Evolutionary conservation across 2,329 filamentous ascomycete genomes (phyloP).

Genomic region (Penicillium sp.): DNA sequence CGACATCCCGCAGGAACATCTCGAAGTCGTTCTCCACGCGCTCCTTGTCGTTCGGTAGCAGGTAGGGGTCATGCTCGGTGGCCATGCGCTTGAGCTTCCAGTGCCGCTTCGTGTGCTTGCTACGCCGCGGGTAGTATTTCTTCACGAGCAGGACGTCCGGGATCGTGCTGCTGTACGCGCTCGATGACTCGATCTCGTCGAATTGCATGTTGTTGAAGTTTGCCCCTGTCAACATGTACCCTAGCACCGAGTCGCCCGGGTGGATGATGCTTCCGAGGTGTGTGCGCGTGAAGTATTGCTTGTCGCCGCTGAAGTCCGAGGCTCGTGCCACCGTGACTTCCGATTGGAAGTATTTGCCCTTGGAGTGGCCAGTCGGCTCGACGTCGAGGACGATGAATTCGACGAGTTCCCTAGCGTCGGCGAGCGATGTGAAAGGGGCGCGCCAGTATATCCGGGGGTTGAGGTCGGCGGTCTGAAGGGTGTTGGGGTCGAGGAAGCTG

Average conservation of each 20-base stretch:
- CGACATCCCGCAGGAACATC: constrained; percentile 94
- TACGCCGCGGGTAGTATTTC: constrained; percentile 89
- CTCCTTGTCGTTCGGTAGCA: constrained; percentile 69
- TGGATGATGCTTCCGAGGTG: constrained; percentile 86
- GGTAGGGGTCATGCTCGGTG: constrained; percentile 77
- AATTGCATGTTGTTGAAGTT: constrained; percentile 92
- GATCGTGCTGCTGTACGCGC: constrained; percentile 75
- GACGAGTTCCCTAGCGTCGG: constrained; percentile 81
- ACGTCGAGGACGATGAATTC: constrained; percentile 97
- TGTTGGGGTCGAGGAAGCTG: constrained; percentile 87
- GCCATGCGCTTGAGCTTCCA: constrained; percentile 96
- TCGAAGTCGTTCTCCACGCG: constrained; percentile 93
- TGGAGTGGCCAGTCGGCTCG: constrained; percentile 74
- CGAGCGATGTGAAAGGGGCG: constrained; percentile 79
- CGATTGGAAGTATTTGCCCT: constrained; percentile 81
- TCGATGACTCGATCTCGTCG: constrained; percentile 79
- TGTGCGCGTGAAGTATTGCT: constrained; percentile 86
- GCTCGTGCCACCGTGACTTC: constrained; percentile 89
- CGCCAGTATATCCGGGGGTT: constrained; percentile 87
- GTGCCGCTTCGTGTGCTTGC: constrained; percentile 81
- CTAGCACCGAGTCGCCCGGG: constrained; percentile 88
- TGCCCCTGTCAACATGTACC: constrained; percentile 86
- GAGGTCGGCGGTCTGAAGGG: constrained; percentile 88
- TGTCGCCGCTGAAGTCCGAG: constrained; percentile 83
- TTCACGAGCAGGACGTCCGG: constrained; percentile 95